A percentile compares a stretch with the other conserved stretches of the same genome.
Conservation (phyloP, 2,329 filamentous ascomycete genomes). For the Aspergillus thermomutatus region DNA sequence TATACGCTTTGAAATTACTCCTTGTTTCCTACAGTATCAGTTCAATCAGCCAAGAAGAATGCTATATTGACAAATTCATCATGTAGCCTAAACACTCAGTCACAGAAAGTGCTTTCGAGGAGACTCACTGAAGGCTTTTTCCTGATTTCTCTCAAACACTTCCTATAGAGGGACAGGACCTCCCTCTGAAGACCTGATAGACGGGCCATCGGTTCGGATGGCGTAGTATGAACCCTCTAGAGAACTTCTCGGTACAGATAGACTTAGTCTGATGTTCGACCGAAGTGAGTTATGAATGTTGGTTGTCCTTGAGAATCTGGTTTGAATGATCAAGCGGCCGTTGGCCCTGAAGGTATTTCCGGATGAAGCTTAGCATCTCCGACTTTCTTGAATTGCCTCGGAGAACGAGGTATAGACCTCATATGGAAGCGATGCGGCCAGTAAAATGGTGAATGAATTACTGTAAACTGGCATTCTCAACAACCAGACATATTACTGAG, state of each 20-base stretch:
- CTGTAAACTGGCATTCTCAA: too few species aligned
- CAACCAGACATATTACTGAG: too few species aligned
- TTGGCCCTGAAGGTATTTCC: not conserved
- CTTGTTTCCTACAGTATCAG: slow-evolving; percentile 34
- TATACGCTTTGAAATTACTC: slow-evolving; percentile 40
- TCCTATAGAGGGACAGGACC: slow-evolving; percentile 79
- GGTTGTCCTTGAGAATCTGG: not conserved
- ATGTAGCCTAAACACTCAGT: not conserved
- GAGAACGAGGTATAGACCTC: not conserved
- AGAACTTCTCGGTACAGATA: not conserved
- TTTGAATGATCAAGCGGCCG: not conserved
- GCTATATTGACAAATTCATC: not conserved
- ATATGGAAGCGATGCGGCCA: not conserved
- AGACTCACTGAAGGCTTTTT: slow-evolving; percentile 70
- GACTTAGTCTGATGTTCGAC: not conserved
- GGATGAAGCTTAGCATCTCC: not conserved
- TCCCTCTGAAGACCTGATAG: slow-evolving; percentile 88
- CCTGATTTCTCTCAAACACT: slow-evolving; percentile 75
- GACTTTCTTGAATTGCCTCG: not conserved
- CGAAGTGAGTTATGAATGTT: not conserved
- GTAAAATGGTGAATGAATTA: not conserved
- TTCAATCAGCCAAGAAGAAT: not conserved
- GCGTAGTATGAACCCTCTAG: not conserved
- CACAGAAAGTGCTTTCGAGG: not conserved
- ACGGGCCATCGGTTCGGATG: slow-evolving; percentile 33